A percentile compares a stretch with the other conserved stretches of the same genome.
Evolutionary conservation across 768 basidiomycete genomes (phyloP).

Genomic region (Crepidotus variabilis): DNA sequence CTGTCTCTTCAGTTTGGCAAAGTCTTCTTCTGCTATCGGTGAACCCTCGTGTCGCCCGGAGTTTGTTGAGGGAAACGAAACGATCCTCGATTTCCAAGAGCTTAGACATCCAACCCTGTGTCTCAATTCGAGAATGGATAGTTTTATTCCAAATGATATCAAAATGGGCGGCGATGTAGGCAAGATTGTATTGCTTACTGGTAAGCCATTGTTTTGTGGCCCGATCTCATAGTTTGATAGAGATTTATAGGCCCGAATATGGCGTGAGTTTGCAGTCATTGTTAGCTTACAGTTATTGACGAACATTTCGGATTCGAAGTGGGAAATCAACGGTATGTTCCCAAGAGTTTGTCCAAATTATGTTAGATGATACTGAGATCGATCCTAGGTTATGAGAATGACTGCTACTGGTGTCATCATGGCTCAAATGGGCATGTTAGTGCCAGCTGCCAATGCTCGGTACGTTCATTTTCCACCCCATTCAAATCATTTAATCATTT

Average conservation of each 20-base stretch:
- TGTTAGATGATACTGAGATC: neutral
- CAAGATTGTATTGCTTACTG: slow-evolving; percentile 83
- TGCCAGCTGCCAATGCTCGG: slow-evolving; percentile 83
- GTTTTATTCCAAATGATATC: slow-evolving; percentile 93
- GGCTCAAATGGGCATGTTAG: slow-evolving; percentile 94
- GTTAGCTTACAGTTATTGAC: neutral
- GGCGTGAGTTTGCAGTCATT: slow-evolving; percentile 51
- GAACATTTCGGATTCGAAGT: slow-evolving; percentile 11
- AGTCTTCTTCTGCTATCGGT: slow-evolving; percentile 83
- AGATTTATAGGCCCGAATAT: slow-evolving; percentile 70
- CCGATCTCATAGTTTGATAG: neutral
- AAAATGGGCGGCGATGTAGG: slow-evolving; percentile 75
- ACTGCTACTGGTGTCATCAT: slow-evolving; percentile 92
- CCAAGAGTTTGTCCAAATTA: neutral
- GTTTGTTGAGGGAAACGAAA: slow-evolving; percentile 75
- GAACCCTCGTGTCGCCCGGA: slow-evolving; percentile 93
- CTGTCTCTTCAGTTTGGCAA: slow-evolving; percentile 89
- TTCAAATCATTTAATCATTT: slow-evolving; percentile 3
- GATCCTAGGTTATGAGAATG: slow-evolving; percentile 79
- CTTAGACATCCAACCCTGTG: slow-evolving; percentile 87
- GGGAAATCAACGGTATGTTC: slow-evolving; percentile 36
- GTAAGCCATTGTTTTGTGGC: slow-evolving; percentile 33
- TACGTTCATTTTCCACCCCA: slow-evolving; percentile 25
- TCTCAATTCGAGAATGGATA: slow-evolving; percentile 53
- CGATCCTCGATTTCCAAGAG: slow-evolving; percentile 84